Evolutionary conservation across 768 basidiomycete genomes (phyloP), one percentile per base, ranked within the genome.

Genomic region (Panaeolus cyanescens): DNA sequence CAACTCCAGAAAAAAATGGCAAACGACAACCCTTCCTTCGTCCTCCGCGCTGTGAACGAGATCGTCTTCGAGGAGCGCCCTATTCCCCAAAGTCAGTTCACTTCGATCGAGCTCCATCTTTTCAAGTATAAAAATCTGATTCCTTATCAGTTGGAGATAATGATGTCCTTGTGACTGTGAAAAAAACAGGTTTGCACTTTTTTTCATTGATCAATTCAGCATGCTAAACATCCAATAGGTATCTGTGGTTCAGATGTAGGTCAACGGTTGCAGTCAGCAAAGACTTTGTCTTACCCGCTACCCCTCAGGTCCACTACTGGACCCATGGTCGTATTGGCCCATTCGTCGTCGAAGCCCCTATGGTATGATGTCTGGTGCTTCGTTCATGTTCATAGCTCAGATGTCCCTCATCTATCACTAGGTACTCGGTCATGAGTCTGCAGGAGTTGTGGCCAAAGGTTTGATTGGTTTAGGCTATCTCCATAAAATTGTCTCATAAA

Each of bases 401-500:
- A n/a, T 56, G 17, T 31, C 54, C 22, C 56, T 22, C 54, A 56
- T 19, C 25, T 13, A 19, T 17, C 34, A 37, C 7, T 36, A 73
- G 94, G 91, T 95, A 54, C 87, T 98, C 42, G 96, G 96, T 19
- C 96, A 99, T 70, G 96, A 99, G 77, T 94, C 93, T 2, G 81
- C 93, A 28, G 95, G 94, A 10, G 75, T 94, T 54, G 75, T 97
- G 55, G 78, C 77, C 59, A 89, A 88, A 79, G 84, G 91, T 89
- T 63, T 56, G 66, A 37, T n/a, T 54, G n/a, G 25, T 36, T 13
- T 19, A 17, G 12, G 9, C 32, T 19, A 30, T 10, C 15, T 13
- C 25, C 8, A 53, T 22, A n/a, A 32, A 55, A 12, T 55, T 37
- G 22, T 60, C 33, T 45, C 53, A 19, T 32, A 28, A 42, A 40